Percentiles rank a stretch among this genome's conserved stretches.
Evolutionary conservation across 768 basidiomycete species (phyloP).

Genomic region (Pleurotus tuber-regium): DNA sequence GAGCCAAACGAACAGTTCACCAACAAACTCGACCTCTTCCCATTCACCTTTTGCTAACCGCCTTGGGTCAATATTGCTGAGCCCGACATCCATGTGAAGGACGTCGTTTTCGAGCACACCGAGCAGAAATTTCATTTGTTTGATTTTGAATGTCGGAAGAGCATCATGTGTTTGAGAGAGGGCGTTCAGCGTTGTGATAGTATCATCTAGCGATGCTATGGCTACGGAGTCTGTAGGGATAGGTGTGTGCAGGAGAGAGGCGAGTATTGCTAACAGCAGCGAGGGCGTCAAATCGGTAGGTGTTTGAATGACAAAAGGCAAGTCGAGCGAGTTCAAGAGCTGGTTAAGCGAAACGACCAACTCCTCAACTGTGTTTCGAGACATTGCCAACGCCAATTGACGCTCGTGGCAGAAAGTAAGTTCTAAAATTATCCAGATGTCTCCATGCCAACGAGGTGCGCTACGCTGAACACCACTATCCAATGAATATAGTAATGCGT

Average conservation of each 20-base stretch:
- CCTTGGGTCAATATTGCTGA: constrained; percentile 64
- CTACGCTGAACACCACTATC: not conserved
- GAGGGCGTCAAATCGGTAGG: constrained; percentile 69
- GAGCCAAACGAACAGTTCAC: constrained; percentile 68
- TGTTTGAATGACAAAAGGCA: constrained; percentile 46
- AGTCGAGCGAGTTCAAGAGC: constrained; percentile 40
- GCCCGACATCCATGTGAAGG: constrained; percentile 55
- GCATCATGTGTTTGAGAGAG: constrained; percentile 7
- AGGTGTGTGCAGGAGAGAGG: constrained; percentile 52
- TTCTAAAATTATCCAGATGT: not conserved
- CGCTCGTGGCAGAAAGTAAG: too few species aligned
- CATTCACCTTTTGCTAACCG: constrained; percentile 60
- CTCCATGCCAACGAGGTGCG: constrained; percentile 5
- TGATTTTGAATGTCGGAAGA: constrained; percentile 38
- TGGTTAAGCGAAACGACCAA: constrained; percentile 40
- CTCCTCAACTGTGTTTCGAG: too few species aligned
- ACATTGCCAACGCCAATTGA: too few species aligned
- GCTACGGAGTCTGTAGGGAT: too few species aligned
- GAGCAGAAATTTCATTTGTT: constrained; percentile 72
- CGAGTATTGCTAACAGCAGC: constrained; percentile 67
- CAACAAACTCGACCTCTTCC: constrained; percentile 67
- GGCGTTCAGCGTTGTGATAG: not conserved
- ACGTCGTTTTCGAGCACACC: constrained; percentile 71
- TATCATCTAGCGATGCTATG: constrained; percentile 11
- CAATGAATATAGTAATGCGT: constrained; percentile 1